These are phyloP conservation scores for Isatis lusitanica DNA, from an alignment of 441 rosid species.

Conservation along the genomic window DNA sequence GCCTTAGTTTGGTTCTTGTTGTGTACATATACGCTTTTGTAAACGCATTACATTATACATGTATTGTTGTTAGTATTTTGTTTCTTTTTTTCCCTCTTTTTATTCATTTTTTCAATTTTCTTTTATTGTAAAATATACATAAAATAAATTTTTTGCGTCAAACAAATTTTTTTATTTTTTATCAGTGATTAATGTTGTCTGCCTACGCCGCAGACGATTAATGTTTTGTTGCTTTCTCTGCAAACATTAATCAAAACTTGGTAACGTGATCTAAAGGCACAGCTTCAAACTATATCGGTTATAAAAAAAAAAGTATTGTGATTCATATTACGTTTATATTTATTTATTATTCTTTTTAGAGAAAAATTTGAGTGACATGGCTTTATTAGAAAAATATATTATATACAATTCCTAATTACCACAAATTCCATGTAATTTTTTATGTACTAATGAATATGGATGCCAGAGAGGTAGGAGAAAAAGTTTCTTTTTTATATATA, in stretches of 20 bases:
- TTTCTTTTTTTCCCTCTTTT: neutral
- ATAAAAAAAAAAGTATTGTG: no score
- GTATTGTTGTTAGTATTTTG: neutral
- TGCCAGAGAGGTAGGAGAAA: constrained; percentile 15
- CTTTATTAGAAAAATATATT: neutral
- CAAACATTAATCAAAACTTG: no score
- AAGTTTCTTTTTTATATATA: neutral
- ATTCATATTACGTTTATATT: neutral
- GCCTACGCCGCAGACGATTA: no score
- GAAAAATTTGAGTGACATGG: no score
- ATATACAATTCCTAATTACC: neutral
- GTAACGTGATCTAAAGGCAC: no score
- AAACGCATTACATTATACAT: neutral
- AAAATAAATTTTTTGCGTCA: neutral
- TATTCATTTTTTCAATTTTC: neutral
- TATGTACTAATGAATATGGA: neutral
- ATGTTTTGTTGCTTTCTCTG: no score
- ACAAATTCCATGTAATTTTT: neutral
- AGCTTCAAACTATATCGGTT: no score
- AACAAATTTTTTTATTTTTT: no score
- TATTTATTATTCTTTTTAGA: no score
- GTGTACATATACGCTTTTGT: constrained; percentile 9
- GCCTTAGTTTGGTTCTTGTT: neutral
- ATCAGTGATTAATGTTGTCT: no score
- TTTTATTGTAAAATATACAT: neutral